Base-by-base conservation (phyloP, 2,329 filamentous ascomycete species). In the Talaromyces atroroseus region DNA sequence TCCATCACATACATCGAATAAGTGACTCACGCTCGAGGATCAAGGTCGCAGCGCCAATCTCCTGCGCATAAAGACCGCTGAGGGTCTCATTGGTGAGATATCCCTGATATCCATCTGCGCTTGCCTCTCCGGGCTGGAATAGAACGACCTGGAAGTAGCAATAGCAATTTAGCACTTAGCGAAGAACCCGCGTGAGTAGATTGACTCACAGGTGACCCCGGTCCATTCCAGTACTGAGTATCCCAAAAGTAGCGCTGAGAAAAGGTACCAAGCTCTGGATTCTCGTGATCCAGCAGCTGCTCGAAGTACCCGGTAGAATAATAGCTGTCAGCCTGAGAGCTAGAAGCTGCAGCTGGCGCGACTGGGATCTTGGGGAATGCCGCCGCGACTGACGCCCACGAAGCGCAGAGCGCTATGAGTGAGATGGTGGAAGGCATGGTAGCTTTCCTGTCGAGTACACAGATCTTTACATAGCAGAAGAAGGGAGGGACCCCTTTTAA, bases 241-340 rank as follows among this genome's bases (percentile, higher is more conserved):
- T 76, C 79, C 65, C 75, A 83, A 71, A 75, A 82, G 65, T 77
- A 83, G 44, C 76, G 73, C 67, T 83, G 80, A 26, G 74, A 69
- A 61, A 83, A 83, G 0, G 77, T 83, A 11, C 81, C 81, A 12
- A 81, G 68, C n/a, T 70, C 70, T 1, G 81, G 80, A 61, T 83
- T 71, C 4, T 74, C 68, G 67, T 86, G 83, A 63, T 86, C 82
- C 49, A 85, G 79, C 54, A 80, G 71, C 66, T 85, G 83, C 59
- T 79, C 66, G 58, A 83, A 84, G 5, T 68, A 73, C 26, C 65
- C 58, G 54, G 65, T 67, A 23, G 29, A 36, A 21, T 49, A 54
- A 20, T 21, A 14, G 23, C 23, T 36, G 44, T 60, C 60, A 8
- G 14, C 14, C 29, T 24, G 29, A 10, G 21, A 32, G 29, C 8